Base-by-base conservation (phyloP, 2,329 filamentous ascomycete genomes). In the Dendryphion nanum region DNA sequence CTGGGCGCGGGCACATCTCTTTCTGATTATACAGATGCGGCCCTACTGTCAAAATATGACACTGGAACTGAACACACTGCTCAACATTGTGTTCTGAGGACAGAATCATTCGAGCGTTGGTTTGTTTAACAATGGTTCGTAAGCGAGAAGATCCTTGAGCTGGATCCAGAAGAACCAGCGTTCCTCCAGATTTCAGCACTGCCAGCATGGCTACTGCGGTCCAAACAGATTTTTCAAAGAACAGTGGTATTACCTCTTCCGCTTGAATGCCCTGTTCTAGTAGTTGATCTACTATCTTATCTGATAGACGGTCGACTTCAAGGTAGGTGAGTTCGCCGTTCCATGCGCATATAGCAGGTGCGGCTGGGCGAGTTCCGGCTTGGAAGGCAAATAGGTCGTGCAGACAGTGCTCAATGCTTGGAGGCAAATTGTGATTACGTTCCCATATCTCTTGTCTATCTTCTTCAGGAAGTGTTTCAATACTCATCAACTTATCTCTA, bases 141-240 rank as follows among this genome's bases (percentile, higher is more conserved):
- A 26, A n/a, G 8, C 67, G 58, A 17, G 41, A 49, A 0, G 38
- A 38, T 1, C 55, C 56, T 2, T 66, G 45, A 0, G 40, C 36
- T 2, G 63, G 50, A 4, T 67, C 61, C 0, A 69, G 20, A 0
- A 55, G 50, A 40, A 62, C 69, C 57, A 64, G 70, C 1, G 66
- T 68, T 15, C 51, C 63, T 1, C 70, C 70, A 18, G 68, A 61
- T 41, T 72, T 72, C 33, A 73, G 42, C 2, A 59, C 62, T 19
- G 59, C 69, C 3, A 73, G 48, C 8, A 57, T 51, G 14, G 47
- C 55, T 20, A 60, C 47, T 20, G 44, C 42, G 28, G 42, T 50
- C 52, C 52, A 60, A 38, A 36, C 45, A n/a, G 48, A 53, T 35
- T 59, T 59, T 29, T 53, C 47, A 18, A 59, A 48, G 38, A 42